These are phyloP conservation scores for Corynespora cassiicola DNA, from an alignment of 2,329 filamentous ascomycete species.

Conservation along the genomic window DNA sequence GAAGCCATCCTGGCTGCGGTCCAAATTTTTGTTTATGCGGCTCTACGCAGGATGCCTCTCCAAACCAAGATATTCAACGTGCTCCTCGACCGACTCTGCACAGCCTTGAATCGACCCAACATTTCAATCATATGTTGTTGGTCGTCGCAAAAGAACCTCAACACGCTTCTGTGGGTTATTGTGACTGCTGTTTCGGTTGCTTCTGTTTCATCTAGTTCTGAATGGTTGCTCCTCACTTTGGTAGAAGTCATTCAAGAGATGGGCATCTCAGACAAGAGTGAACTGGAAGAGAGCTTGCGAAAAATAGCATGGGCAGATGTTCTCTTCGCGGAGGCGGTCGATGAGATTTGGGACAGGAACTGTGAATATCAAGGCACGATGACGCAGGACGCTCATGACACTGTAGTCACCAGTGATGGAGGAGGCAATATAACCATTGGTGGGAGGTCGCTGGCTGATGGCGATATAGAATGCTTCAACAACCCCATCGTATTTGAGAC, in stretches of 20 bases:
- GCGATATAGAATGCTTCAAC: no score
- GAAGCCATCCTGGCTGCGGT: slow-evolving; percentile 24
- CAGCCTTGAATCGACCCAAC: slow-evolving; percentile 16
- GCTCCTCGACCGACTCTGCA: slow-evolving; percentile 17
- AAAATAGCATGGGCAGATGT: slow-evolving; percentile 31
- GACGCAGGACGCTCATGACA: no score
- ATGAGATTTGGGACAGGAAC: slow-evolving; percentile 18
- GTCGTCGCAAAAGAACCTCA: slow-evolving; percentile 20
- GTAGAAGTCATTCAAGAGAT: slow-evolving; percentile 18
- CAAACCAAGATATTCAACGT: slow-evolving; percentile 28
- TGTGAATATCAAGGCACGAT: slow-evolving; percentile 10
- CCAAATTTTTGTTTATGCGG: slow-evolving; percentile 31
- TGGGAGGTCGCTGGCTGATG: no score
- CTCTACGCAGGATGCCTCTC: slow-evolving; percentile 24
- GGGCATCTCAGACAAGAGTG: slow-evolving; percentile 3
- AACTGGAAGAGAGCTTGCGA: slow-evolving; percentile 17
- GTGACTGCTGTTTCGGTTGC: slow-evolving; percentile 22
- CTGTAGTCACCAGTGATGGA: no score
- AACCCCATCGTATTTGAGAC: no score
- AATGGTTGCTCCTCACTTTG: slow-evolving; percentile 25
- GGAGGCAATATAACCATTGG: no score
- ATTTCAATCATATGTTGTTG: slow-evolving; percentile 14
- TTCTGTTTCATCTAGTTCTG: slow-evolving; percentile 3
- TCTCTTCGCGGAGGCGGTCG: slow-evolving; percentile 18
- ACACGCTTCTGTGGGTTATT: slow-evolving; percentile 29